phyloP scores from a whole-genome alignment of 2,329 filamentous ascomycete genomes.

The Sordariomycetes sp. region DNA sequence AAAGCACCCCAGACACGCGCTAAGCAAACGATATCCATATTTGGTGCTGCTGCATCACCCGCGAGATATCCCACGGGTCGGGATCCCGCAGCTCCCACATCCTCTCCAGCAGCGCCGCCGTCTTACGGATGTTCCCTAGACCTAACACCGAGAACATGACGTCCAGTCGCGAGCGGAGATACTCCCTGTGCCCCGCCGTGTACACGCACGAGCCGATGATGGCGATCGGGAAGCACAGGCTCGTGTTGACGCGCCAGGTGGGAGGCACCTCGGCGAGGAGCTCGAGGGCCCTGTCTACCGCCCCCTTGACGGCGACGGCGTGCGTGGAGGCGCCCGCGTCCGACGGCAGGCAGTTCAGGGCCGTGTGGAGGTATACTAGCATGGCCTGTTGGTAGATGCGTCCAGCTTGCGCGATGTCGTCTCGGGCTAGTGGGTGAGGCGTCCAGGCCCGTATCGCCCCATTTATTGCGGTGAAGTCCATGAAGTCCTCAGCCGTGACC shows the following conservation, averaged over 20 bases:
- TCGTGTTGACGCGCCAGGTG: conserved; percentile 24
- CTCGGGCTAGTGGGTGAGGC: conserved; percentile 20
- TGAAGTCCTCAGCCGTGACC: conserved; percentile 27
- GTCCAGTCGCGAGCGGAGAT: conserved; percentile 21
- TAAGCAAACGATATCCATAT: conserved; percentile 39
- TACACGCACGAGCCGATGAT: conserved; percentile 24
- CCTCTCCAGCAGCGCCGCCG: conserved; percentile 26
- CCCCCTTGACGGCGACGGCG: conserved; percentile 2
- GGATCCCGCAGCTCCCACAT: conserved; percentile 25
- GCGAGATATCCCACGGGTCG: conserved; percentile 30
- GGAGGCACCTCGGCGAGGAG: conserved; percentile 20
- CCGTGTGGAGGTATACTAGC: conserved; percentile 25
- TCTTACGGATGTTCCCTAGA: conserved; percentile 33
- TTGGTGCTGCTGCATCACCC: conserved; percentile 31
- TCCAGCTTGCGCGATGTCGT: conserved; percentile 26
- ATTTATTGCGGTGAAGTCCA: conserved; percentile 30
- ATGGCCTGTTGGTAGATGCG: conserved; percentile 32
- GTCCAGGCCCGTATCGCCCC: conserved; percentile 27
- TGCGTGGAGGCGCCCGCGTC: neutral
- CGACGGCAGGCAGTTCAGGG: neutral
- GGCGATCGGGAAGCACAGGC: conserved; percentile 26
- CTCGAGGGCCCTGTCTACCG: conserved; percentile 18
- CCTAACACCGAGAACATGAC: conserved; percentile 25
- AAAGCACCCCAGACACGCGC: conserved; percentile 3
- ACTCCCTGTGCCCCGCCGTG: conserved; percentile 21